These are phyloP conservation scores for Hagleromyces aurorensis DNA, from an alignment of 805 yeast genomes.

Conservation along the genomic window DNA sequence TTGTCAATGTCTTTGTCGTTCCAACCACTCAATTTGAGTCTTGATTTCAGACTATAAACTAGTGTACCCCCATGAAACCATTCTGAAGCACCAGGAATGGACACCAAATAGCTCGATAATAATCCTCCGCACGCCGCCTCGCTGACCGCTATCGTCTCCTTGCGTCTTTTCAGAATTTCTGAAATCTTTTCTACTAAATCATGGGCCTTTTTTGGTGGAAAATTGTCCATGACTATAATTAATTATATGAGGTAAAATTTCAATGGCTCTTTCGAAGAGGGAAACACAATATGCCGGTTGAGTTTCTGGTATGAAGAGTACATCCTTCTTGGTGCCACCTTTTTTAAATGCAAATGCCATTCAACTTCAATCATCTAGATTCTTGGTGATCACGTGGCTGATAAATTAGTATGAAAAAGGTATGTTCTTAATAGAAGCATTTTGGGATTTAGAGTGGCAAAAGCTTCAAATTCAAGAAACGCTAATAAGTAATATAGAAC, in stretches of 20 bases:
- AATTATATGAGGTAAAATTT: too few species aligned
- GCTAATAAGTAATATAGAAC: neutral
- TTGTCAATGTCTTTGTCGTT: constrained; percentile 54
- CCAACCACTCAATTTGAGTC: constrained; percentile 76
- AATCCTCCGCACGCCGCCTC: constrained; percentile 92
- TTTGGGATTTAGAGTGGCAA: too few species aligned
- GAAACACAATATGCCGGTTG: too few species aligned
- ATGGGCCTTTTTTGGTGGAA: constrained; percentile 54
- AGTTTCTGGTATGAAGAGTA: too few species aligned
- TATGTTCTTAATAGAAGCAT: too few species aligned
- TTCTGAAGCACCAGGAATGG: constrained; percentile 78
- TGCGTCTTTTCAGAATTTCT: constrained; percentile 39
- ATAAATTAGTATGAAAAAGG: too few species aligned
- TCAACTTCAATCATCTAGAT: too few species aligned
- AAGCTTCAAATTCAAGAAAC: neutral
- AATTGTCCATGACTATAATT: constrained; percentile 36
- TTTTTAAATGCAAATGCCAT: too few species aligned
- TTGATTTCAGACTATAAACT: constrained; percentile 67
- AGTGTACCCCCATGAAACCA: constrained; percentile 81
- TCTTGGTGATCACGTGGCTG: too few species aligned
- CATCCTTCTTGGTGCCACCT: too few species aligned
- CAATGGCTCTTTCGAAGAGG: too few species aligned
- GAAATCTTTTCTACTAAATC: constrained; percentile 52
- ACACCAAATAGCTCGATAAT: constrained; percentile 68
- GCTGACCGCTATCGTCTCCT: constrained; percentile 67